A percentile compares a stretch with the other conserved stretches of the same genome.
Conservation (phyloP, 192 early-diverging fungal genomes). For the Backusella parvicylindrica region DNA sequence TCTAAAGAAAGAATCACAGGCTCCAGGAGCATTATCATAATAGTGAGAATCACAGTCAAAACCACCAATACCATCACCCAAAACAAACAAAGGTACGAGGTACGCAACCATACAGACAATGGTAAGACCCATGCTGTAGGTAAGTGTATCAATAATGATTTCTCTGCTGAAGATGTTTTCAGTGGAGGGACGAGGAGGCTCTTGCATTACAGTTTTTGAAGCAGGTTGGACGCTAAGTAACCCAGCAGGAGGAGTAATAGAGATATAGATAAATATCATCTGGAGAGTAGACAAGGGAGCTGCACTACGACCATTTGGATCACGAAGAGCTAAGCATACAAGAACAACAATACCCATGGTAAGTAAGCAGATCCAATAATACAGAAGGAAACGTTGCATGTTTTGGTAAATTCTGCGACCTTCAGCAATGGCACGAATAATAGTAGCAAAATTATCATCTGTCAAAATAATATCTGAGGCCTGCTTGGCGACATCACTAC, state of each 20-base stretch:
- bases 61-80: conserved; percentile 55
- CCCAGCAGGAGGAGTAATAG: conserved; percentile 72
- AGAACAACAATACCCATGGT: conserved; percentile 69
- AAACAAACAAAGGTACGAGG: conserved; percentile 55
- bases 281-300: conserved; percentile 74
- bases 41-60: conserved; percentile 30
- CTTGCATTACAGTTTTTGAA: conserved; percentile 64
- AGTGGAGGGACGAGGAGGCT: conserved; percentile 62
- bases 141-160: conserved; percentile 65
- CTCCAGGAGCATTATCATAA: background rate
- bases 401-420: conserved; percentile 81
- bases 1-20: conserved; percentile 60
- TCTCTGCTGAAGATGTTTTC: conserved; percentile 68
- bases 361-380: conserved; percentile 39
- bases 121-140: conserved; percentile 59
- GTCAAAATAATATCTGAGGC: conserved; percentile 90
- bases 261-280: conserved; percentile 76
- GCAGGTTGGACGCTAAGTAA: conserved; percentile 66
- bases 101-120: conserved; percentile 54
- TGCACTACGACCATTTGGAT: conserved; percentile 51
- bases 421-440: conserved; percentile 73
- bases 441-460: conserved; percentile 82
- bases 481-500: conserved; percentile 91
- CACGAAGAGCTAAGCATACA: conserved; percentile 62
- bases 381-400: conserved; percentile 68